These are phyloP conservation scores for Acidomyces sp. DNA, from an alignment of 495 filamentous ascomycete genomes.

Conservation along the genomic window DNA sequence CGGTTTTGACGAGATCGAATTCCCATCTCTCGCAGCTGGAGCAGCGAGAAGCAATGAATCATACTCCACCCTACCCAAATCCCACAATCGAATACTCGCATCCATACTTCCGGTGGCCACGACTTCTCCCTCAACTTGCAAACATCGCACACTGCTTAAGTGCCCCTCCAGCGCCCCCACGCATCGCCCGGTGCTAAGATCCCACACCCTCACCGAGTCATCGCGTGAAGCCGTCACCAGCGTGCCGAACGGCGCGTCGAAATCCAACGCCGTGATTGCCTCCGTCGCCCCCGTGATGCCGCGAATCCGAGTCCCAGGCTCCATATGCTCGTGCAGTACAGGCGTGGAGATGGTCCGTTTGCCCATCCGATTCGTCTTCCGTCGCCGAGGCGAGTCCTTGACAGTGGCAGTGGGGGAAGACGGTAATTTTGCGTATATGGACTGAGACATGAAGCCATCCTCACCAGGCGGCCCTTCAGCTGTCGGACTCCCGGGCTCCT, in stretches of 20 bases:
- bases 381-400: background rate
- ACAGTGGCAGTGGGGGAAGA: slow-evolving; percentile 39
- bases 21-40: slow-evolving; percentile 26
- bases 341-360: slow-evolving; percentile 68
- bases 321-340: slow-evolving; percentile 88
- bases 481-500: slow-evolving; percentile 17
- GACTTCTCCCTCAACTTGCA: slow-evolving; percentile 93
- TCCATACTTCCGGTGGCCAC: slow-evolving; percentile 93
- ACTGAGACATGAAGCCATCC: slow-evolving; percentile 86
- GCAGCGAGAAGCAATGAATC: slow-evolving; percentile 20
- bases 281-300: slow-evolving; percentile 82
- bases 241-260: slow-evolving; percentile 90
- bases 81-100: slow-evolving; percentile 89
- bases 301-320: slow-evolving; percentile 77
- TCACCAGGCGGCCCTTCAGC: slow-evolving; percentile 36
- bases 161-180: slow-evolving; percentile 85
- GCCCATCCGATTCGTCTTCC: slow-evolving; percentile 41
- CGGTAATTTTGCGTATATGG: slow-evolving; percentile 86
- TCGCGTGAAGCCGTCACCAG: slow-evolving; percentile 92
- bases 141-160: slow-evolving; percentile 78
- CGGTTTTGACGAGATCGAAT: slow-evolving; percentile 48
- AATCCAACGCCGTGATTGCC: slow-evolving; percentile 79
- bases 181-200: slow-evolving; percentile 83
- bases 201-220: slow-evolving; percentile 95
- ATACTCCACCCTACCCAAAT: slow-evolving; percentile 60